Evolutionary conservation across 2,329 filamentous ascomycete species (phyloP).

Genomic region (Gliomastix tumulicola): DNA sequence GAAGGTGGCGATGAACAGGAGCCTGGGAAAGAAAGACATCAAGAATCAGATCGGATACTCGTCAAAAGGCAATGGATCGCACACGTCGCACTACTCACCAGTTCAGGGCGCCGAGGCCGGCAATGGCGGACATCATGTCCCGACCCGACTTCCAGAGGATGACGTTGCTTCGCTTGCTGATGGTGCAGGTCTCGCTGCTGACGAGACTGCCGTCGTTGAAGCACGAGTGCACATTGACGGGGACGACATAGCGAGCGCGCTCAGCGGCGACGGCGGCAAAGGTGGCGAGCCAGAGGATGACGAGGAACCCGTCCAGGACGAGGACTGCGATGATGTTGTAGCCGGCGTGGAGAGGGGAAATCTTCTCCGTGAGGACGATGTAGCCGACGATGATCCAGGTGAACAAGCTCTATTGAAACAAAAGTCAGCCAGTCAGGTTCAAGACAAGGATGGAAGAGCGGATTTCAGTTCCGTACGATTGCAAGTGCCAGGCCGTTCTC

Average conservation of each 20-base stretch:
- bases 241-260: conserved; percentile 26
- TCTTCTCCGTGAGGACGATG: conserved; percentile 30
- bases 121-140: conserved; percentile 27
- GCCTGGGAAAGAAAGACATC: conserved; percentile 16
- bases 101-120: conserved; percentile 34
- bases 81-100: no score
- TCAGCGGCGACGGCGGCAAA: conserved; percentile 30
- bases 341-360: conserved; percentile 18
- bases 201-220: conserved; percentile 29
- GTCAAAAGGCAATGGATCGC: no score
- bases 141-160: conserved; percentile 26
- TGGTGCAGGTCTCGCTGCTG: conserved; percentile 29
- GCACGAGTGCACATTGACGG: conserved; percentile 18
- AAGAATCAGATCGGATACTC: background rate
- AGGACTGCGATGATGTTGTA: conserved; percentile 39
- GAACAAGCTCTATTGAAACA: conserved; percentile 36
- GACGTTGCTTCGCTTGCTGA: conserved; percentile 15
- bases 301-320: conserved; percentile 32
- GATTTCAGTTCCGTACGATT: no score
- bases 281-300: conserved; percentile 40
- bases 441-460: no score
- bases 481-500: conserved; percentile 31
- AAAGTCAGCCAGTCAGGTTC: no score
- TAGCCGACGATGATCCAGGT: conserved; percentile 38
- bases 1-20: conserved; percentile 29